A percentile compares a stretch with the other conserved stretches of the same genome.
Conservation (phyloP, 768 basidiomycete genomes). For the Xerocomellus amylosporus region DNA sequence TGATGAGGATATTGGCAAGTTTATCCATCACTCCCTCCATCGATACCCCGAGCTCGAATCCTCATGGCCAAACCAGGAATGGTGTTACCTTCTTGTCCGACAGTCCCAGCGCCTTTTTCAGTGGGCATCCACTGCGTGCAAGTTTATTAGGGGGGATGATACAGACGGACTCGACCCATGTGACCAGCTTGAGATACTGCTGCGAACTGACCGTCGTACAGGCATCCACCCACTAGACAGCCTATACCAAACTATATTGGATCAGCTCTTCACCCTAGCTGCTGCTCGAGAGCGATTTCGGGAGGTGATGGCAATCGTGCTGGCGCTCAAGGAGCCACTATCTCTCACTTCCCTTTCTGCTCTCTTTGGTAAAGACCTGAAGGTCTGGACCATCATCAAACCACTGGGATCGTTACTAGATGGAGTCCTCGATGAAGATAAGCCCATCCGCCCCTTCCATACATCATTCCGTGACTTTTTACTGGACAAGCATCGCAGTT, state of each 20-base stretch:
- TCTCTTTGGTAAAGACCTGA: constrained; percentile 1
- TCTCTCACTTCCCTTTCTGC: constrained; percentile 6
- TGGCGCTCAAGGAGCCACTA: constrained; percentile 10
- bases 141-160: constrained; percentile 17
- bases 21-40: constrained; percentile 5
- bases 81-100: constrained; percentile 16
- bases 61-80: constrained; percentile 11
- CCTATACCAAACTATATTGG: constrained; percentile 11
- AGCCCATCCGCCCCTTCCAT: constrained; percentile 29
- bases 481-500: constrained; percentile 16
- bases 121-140: no score
- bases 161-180: background rate
- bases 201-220: background rate
- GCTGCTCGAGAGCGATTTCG: constrained; percentile 3
- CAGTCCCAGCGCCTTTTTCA: constrained; percentile 29
- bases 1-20: constrained; percentile 11
- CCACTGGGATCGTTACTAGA: constrained; percentile 18
- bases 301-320: constrained; percentile 10
- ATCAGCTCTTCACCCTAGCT: background rate
- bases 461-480: constrained; percentile 35
- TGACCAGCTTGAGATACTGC: constrained; percentile 6
- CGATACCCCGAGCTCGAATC: constrained; percentile 2
- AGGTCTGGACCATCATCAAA: constrained; percentile 6
- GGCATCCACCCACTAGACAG: constrained; percentile 1
- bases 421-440: constrained; percentile 7